Percentiles rank a stretch among this genome's conserved stretches.
These are phyloP conservation scores for Leccinum aurantiacum DNA, from an alignment of 768 basidiomycete species.

Conservation along the genomic window DNA sequence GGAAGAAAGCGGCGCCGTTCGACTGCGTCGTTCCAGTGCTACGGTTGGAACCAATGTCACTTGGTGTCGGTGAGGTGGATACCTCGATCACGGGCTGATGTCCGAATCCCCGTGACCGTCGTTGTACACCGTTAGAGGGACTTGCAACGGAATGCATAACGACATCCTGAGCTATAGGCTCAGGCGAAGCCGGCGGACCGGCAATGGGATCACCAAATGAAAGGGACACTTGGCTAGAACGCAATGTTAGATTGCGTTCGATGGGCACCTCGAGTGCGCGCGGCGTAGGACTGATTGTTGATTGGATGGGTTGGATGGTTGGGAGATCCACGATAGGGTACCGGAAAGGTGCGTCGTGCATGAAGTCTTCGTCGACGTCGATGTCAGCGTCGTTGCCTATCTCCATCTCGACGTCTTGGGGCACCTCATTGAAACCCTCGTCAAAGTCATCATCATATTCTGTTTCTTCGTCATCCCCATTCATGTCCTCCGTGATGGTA, in stretches of 20 bases:
- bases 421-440: constrained; percentile 34
- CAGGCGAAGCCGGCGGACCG: constrained; percentile 4
- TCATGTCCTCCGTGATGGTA: constrained; percentile 68
- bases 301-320: constrained; percentile 11
- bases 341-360: constrained; percentile 33
- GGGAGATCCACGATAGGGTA: constrained; percentile 22
- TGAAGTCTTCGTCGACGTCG: constrained; percentile 48
- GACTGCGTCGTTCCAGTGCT: constrained; percentile 54
- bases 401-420: constrained; percentile 34
- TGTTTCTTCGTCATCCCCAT: constrained; percentile 62
- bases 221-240: constrained; percentile 17
- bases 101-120: constrained; percentile 43
- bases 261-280: constrained; percentile 30
- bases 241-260: constrained; percentile 29
- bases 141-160: constrained; percentile 37
- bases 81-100: constrained; percentile 62
- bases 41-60: constrained; percentile 57
- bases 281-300: constrained; percentile 11
- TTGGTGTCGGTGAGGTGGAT: constrained; percentile 57
- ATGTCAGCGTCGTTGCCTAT: constrained; percentile 39
- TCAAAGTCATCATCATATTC: constrained; percentile 56
- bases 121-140: constrained; percentile 39
- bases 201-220: constrained; percentile 9
- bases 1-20: constrained; percentile 61
- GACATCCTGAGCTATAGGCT: constrained; percentile 18